Base-by-base conservation (phyloP, 2,329 filamentous ascomycete species). In the Chalaropsis ovoidea region DNA sequence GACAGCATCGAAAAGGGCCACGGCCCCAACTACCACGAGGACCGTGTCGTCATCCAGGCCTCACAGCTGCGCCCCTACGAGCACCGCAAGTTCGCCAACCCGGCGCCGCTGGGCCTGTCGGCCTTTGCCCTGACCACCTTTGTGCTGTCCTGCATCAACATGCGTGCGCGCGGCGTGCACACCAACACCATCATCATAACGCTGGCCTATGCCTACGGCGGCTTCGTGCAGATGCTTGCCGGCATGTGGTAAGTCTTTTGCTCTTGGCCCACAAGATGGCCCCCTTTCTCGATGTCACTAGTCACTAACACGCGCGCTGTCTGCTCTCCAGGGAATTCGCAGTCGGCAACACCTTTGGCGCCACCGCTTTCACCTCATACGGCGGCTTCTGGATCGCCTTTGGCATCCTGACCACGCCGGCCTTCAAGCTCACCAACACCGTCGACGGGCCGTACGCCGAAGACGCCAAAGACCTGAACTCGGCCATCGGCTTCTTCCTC, bases 221-320 rank as follows among this genome's bases (percentile, higher is more conserved):
- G 88, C 71, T 78, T 91, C 17, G 84, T 92, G 52, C 89, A 94
- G 78, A 79, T 93, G 62, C 78, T 90, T 24, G 87, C 89, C 69
- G 89, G 89, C 78, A 94, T 93, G 89, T 94, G 89, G 89, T 90
- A 81, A 75, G 83, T 67, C n/a, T n/a, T n/a, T n/a, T n/a, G n/a
- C n/a, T n/a, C n/a, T n/a, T n/a, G n/a, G n/a, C n/a, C n/a, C n/a
- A n/a, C n/a, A n/a, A n/a, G n/a, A n/a, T n/a, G n/a, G n/a, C n/a
- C n/a, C n/a, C n/a, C n/a, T n/a, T n/a, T n/a, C n/a, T n/a, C n/a
- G n/a, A n/a, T n/a, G n/a, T n/a, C 42, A n/a, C 7, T 8, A 35
- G 49, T 31, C 22, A n/a, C 52, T 19, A 6, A 24, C 22, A 41
- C 42, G n/a, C 42, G n/a, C 61, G 19, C 27, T 45, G 43, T 47